Conservation (phyloP, 2,329 filamentous ascomycete species). For the Calonectria pteridis region DNA sequence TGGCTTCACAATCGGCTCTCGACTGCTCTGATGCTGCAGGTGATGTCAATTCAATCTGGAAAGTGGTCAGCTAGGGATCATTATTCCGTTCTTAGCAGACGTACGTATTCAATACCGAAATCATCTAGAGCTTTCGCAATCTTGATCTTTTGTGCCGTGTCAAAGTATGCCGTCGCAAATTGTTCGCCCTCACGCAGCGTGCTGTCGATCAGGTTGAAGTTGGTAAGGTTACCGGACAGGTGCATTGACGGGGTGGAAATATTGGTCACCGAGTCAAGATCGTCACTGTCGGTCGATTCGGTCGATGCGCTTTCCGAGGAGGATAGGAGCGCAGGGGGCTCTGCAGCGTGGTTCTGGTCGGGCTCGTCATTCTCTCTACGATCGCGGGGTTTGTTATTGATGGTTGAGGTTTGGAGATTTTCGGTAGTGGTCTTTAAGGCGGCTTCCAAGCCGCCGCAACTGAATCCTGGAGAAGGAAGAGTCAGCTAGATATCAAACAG, state of each 20-base stretch:
- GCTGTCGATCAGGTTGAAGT: slow-evolving; percentile 25
- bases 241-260: slow-evolving; percentile 15
- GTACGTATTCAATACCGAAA: slow-evolving; percentile 65
- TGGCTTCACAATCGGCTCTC: slow-evolving; percentile 86
- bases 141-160: slow-evolving; percentile 61
- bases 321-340: neutral
- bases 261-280: neutral
- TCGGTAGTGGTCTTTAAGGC: slow-evolving; percentile 28
- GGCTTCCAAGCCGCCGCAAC: slow-evolving; percentile 29
- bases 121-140: slow-evolving; percentile 50
- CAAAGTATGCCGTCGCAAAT: slow-evolving; percentile 80
- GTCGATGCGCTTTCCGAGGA: neutral
- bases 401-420: neutral
- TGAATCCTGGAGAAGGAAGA: neutral
- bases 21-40: slow-evolving; percentile 91
- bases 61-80: neutral
- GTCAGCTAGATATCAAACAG: neutral
- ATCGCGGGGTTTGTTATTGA: neutral
- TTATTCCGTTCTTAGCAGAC: neutral
- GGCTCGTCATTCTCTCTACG: neutral
- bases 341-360: neutral
- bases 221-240: slow-evolving; percentile 30
- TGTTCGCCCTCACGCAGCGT: neutral
- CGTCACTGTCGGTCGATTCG: neutral
- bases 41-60: slow-evolving; percentile 77